A percentile compares a stretch with the other conserved stretches of the same genome.
Conservation (phyloP, 345 rosid species). For the Eutrema japonicum region DNA sequence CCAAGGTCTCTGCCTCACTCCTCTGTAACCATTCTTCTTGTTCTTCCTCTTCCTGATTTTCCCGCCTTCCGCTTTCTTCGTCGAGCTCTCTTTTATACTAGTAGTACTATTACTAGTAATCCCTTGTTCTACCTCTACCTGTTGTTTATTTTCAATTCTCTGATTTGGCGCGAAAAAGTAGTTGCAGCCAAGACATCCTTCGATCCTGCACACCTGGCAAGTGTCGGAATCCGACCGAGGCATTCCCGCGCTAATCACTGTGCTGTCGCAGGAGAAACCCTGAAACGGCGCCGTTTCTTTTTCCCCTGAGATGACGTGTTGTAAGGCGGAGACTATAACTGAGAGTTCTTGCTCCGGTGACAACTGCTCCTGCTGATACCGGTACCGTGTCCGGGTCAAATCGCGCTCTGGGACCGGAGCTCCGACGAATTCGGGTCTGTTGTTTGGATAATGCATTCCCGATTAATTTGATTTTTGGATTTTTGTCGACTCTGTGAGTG, state of each 20-base stretch:
- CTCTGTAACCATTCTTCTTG: conserved; percentile 73
- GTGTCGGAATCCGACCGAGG: conserved; percentile 53
- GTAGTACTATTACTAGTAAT: not conserved
- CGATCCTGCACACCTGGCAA: conserved; percentile 64
- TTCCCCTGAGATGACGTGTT: conserved; percentile 43
- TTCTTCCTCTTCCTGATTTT: conserved; percentile 46
- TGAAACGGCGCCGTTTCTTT: conserved; percentile 21
- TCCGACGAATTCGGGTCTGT: conserved; percentile 38
- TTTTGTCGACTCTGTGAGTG: conserved; percentile 17
- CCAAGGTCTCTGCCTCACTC: conserved; percentile 99
- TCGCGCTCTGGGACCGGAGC: conserved; percentile 10
- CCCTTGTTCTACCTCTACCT: conserved; percentile 14
- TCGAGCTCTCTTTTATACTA: conserved; percentile 16
- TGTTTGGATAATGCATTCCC: conserved; percentile 47
- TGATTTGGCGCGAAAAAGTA: conserved; percentile 68
- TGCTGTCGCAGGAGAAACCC: conserved; percentile 10
- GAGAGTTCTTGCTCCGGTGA: conserved; percentile 65
- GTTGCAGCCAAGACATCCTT: conserved; percentile 78
- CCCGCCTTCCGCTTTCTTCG: conserved; percentile 36
- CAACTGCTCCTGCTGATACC: conserved; percentile 43
- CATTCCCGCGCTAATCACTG: conserved; percentile 46
- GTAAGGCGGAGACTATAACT: conserved; percentile 61
- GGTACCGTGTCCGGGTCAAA: conserved; percentile 18
- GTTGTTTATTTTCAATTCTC: conserved; percentile 20
- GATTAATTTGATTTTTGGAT: not conserved